These are phyloP conservation scores for Emmonsia crescens DNA, from an alignment of 2,329 filamentous ascomycete species.

Conservation along the genomic window DNA sequence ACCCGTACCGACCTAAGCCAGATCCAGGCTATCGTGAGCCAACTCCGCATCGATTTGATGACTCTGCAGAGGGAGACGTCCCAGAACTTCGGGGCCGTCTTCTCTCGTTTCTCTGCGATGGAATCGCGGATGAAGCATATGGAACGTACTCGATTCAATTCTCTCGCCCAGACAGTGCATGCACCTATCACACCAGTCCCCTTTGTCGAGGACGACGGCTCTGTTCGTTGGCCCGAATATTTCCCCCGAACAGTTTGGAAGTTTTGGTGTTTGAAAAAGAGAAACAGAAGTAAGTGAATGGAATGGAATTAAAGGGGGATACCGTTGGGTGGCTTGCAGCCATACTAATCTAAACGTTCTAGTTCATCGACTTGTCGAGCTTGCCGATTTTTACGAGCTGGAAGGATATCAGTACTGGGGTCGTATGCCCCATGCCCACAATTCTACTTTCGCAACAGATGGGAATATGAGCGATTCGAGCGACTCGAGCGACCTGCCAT, in stretches of 20 bases:
- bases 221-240: slow-evolving; percentile 26
- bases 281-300: slow-evolving; percentile 27
- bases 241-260: slow-evolving; percentile 32
- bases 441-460: slow-evolving; percentile 21
- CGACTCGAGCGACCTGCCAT: slow-evolving; percentile 28
- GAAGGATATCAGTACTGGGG: slow-evolving; percentile 31
- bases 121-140: slow-evolving; percentile 26
- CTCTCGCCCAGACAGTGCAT: slow-evolving; percentile 27
- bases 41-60: slow-evolving; percentile 27
- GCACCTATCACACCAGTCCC: slow-evolving; percentile 30
- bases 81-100: slow-evolving; percentile 20
- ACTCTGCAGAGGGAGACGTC: slow-evolving; percentile 26
- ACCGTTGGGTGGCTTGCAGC: neutral
- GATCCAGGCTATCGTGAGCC: slow-evolving; percentile 25
- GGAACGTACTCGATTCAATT: slow-evolving; percentile 31
- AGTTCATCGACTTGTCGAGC: slow-evolving; percentile 30
- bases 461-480: slow-evolving; percentile 25
- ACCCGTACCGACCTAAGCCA: slow-evolving; percentile 29
- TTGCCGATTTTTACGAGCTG: slow-evolving; percentile 32
- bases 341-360: slow-evolving; percentile 3
- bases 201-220: slow-evolving; percentile 24
- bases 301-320: neutral
- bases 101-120: slow-evolving; percentile 22
- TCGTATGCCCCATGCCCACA: slow-evolving; percentile 23
- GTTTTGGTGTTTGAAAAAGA: slow-evolving; percentile 34